Percentiles rank a stretch among this genome's conserved stretches.
phyloP scores from a whole-genome alignment of 306 rosid genomes.

The Trifolium repens region DNA sequence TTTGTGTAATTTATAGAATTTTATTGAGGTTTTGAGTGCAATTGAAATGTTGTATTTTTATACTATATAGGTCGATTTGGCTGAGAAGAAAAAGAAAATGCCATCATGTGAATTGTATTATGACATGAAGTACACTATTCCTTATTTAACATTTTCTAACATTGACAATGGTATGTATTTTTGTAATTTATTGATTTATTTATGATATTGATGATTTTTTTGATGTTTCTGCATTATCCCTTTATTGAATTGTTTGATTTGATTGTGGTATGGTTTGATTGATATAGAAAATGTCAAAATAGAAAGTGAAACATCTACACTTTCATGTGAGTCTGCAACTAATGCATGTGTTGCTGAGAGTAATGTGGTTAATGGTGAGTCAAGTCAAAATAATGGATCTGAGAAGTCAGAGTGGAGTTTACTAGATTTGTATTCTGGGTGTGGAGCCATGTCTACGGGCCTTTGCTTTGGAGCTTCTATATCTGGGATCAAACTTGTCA shows the following conservation, averaged over 20 bases:
- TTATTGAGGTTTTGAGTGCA: no score
- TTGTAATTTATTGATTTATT: neutral
- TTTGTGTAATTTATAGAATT: neutral
- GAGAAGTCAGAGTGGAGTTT: constrained; percentile 15
- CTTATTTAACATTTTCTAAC: constrained; percentile 44
- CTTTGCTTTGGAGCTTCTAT: constrained; percentile 52
- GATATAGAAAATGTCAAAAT: constrained; percentile 3
- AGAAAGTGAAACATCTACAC: constrained; percentile 39
- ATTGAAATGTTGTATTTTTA: neutral
- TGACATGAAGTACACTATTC: constrained; percentile 43
- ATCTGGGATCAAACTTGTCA: constrained; percentile 50
- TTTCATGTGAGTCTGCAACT: constrained; percentile 42
- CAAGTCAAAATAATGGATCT: no score
- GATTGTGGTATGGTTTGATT: neutral
- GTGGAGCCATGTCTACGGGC: constrained; percentile 64
- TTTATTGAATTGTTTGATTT: neutral
- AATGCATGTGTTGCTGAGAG: neutral
- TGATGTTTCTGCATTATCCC: neutral
- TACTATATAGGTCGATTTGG: constrained; percentile 38
- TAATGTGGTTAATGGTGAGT: no score
- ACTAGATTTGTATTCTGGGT: constrained; percentile 52
- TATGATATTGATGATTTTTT: constrained; percentile 5
- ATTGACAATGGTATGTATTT: constrained; percentile 23
- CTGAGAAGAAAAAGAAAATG: constrained; percentile 11
- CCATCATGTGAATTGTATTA: constrained; percentile 45